Conservation (phyloP, 2,329 filamentous ascomycete species). For the Aspergillus sp. region DNA sequence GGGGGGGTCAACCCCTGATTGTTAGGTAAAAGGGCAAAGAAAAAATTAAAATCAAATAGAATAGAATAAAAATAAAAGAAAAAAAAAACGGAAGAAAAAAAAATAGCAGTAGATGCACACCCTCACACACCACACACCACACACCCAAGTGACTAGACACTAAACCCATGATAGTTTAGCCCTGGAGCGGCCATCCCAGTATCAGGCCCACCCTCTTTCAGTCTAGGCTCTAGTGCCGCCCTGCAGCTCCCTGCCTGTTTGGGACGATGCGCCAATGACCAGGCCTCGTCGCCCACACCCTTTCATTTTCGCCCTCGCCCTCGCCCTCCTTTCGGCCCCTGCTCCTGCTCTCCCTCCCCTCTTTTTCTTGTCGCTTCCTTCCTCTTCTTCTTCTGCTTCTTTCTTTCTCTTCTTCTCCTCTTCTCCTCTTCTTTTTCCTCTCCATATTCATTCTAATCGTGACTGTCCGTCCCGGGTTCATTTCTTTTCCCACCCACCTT, state of each 20-base stretch:
- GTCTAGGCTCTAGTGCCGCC: conserved; percentile 22
- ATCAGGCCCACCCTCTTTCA: conserved; percentile 10
- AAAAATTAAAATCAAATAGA: background rate
- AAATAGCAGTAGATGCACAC: background rate
- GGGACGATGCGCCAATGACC: conserved; percentile 15
- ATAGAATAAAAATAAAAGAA: background rate
- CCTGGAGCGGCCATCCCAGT: background rate
- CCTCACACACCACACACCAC: background rate
- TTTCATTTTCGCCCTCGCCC: conserved; percentile 14
- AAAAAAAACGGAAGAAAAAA: background rate
- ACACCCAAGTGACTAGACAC: background rate
- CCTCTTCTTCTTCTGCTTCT: conserved; percentile 30
- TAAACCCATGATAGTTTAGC: background rate
- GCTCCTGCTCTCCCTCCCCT: conserved; percentile 24
- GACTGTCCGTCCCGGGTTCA: conserved; percentile 25
- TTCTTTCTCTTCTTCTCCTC: conserved; percentile 25
- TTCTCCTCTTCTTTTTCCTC: conserved; percentile 18
- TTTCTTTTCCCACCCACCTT: conserved; percentile 20
- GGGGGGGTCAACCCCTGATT: conserved; percentile 4
- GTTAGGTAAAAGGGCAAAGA: background rate
- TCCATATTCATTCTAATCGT: conserved; percentile 26
- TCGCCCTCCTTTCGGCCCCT: conserved; percentile 15
- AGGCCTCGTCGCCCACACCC: conserved; percentile 17
- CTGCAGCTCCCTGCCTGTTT: conserved; percentile 30
- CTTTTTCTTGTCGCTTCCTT: conserved; percentile 30